Percentiles rank a stretch among this genome's conserved stretches.
phyloP scores from a whole-genome alignment of 768 basidiomycete species.

The Leccinum imitatum region DNA sequence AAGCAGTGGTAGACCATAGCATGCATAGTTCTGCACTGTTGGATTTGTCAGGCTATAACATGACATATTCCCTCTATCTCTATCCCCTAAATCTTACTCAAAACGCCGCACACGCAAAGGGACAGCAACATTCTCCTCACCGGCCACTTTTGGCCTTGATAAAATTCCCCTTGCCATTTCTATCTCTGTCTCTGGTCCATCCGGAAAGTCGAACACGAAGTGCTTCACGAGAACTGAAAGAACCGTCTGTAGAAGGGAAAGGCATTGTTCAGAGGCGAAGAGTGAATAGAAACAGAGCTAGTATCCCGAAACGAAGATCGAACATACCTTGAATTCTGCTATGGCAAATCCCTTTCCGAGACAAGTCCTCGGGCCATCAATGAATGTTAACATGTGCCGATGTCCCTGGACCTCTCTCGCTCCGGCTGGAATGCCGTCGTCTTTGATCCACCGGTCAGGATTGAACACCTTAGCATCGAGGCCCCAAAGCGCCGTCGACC shows the following conservation, averaged over 20 bases:
- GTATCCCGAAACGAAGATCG: background rate
- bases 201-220: constrained; percentile 24
- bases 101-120: constrained; percentile 10
- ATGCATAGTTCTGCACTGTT: too few species aligned
- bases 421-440: constrained; percentile 24
- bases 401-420: constrained; percentile 50
- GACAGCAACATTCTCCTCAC: constrained; percentile 22
- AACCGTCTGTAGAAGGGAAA: constrained; percentile 33
- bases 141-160: constrained; percentile 19
- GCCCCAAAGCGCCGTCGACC: constrained; percentile 60
- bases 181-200: constrained; percentile 18
- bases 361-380: constrained; percentile 49
- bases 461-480: constrained; percentile 54
- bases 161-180: constrained; percentile 17
- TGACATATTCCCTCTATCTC: background rate
- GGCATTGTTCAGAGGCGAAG: background rate
- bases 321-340: constrained; percentile 28
- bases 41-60: too few species aligned
- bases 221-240: constrained; percentile 43
- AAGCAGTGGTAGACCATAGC: too few species aligned
- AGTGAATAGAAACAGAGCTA: background rate
- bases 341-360: constrained; percentile 15
- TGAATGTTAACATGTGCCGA: constrained; percentile 50
- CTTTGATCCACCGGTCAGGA: constrained; percentile 62
- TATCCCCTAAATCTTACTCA: constrained; percentile 1